These are phyloP conservation scores for Salvia miltiorrhiza DNA, from an alignment of 257 asterid genomes.

Conservation along the genomic window DNA sequence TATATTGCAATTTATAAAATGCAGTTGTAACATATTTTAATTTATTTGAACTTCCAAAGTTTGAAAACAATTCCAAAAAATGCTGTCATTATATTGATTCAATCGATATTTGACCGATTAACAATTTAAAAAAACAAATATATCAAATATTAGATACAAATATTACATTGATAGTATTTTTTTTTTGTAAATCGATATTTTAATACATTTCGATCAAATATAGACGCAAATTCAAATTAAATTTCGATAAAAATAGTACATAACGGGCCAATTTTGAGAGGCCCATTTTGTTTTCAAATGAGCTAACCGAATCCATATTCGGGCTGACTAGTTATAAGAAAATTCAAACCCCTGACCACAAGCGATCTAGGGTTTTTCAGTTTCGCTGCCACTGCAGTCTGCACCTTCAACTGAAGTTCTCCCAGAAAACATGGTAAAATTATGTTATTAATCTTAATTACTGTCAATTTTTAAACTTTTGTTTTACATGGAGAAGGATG, in stretches of 20 bases:
- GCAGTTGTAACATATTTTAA: too few relatives aligned
- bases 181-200: too few relatives aligned
- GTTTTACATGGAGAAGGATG: background rate
- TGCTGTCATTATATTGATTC: too few relatives aligned
- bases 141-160: too few relatives aligned
- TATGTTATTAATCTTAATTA: background rate
- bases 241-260: background rate
- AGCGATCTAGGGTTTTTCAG: background rate
- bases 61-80: too few relatives aligned
- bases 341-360: background rate
- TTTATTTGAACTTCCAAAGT: too few relatives aligned
- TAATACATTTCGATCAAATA: too few relatives aligned
- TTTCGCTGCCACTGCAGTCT: background rate
- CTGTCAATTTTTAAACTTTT: background rate
- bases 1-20: too few relatives aligned
- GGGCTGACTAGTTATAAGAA: background rate
- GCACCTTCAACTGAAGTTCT: background rate
- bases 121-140: too few relatives aligned
- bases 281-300: background rate
- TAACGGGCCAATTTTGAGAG: background rate
- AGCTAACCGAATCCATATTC: background rate
- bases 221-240: background rate
- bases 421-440: conserved; percentile 17
- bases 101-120: too few relatives aligned
- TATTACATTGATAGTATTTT: too few relatives aligned